Conservation (phyloP, 2,329 filamentous ascomycete species). For the Fusarium sp. region DNA sequence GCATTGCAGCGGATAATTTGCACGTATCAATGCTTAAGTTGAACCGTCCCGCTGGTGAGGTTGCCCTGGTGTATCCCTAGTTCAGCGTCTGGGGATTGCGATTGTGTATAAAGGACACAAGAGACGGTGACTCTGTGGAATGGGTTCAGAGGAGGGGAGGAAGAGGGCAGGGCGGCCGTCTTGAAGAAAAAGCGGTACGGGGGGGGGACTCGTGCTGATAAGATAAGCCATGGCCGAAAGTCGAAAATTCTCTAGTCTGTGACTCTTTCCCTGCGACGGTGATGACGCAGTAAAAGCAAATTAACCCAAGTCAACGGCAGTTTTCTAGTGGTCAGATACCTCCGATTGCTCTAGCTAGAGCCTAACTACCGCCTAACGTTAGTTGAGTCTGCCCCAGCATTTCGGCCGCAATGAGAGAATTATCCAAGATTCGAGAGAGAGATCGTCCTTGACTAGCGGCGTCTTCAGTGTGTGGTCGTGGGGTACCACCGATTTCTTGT, state of each 20-base stretch:
- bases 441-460: slow-evolving; percentile 32
- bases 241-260: slow-evolving; percentile 44
- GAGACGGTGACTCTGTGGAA: slow-evolving; percentile 44
- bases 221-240: slow-evolving; percentile 37
- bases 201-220: slow-evolving; percentile 32
- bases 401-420: slow-evolving; percentile 35
- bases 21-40: slow-evolving; percentile 51
- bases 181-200: slow-evolving; percentile 42
- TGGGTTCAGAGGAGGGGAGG: slow-evolving; percentile 27
- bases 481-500: not conserved
- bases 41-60: slow-evolving; percentile 52
- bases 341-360: slow-evolving; percentile 5
- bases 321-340: slow-evolving; percentile 29
- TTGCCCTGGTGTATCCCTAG: slow-evolving; percentile 48
- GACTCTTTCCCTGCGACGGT: slow-evolving; percentile 24
- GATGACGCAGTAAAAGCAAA: slow-evolving; percentile 17
- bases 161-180: slow-evolving; percentile 24
- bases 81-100: slow-evolving; percentile 45
- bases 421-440: slow-evolving; percentile 31
- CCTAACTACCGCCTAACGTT: not conserved
- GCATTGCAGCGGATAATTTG: slow-evolving; percentile 51
- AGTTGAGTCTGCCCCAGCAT: slow-evolving; percentile 38
- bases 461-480: slow-evolving; percentile 19
- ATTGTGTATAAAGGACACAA: slow-evolving; percentile 35
- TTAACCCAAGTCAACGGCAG: not conserved